A percentile compares a stretch with the other conserved stretches of the same genome.
Evolutionary conservation across 1,284 basidiomycete genomes (phyloP).

Genomic region (Phellinidium pouzarii): DNA sequence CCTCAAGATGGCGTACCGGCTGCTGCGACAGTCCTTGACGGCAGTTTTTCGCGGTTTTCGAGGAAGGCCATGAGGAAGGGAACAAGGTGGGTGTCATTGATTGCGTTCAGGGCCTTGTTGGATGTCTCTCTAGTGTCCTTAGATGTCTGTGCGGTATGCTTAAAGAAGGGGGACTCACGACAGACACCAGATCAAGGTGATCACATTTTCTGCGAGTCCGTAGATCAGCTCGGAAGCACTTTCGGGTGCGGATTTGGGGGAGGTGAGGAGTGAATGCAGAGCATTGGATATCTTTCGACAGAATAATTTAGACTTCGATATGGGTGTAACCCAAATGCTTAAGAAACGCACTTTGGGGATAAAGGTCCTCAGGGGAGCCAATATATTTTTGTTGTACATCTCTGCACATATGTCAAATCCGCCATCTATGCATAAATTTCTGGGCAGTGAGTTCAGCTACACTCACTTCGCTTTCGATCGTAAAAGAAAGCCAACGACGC

Average conservation of each 20-base stretch:
- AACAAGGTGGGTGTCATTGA: slow-evolving; percentile 71
- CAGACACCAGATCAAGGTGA: slow-evolving; percentile 88
- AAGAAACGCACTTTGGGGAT: slow-evolving; percentile 56
- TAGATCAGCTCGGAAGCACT: slow-evolving; percentile 73
- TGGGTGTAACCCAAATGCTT: not conserved
- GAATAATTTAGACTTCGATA: not conserved
- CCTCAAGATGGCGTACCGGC: slow-evolving; percentile 74
- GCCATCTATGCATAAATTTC: slow-evolving; percentile 90
- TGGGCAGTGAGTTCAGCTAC: slow-evolving; percentile 26
- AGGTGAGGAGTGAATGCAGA: slow-evolving; percentile 61
- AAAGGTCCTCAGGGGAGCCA: slow-evolving; percentile 67
- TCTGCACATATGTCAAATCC: slow-evolving; percentile 91
- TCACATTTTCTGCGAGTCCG: slow-evolving; percentile 84
- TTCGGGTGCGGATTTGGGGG: slow-evolving; percentile 53
- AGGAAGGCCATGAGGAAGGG: slow-evolving; percentile 85
- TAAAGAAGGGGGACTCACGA: slow-evolving; percentile 53
- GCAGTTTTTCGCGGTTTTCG: slow-evolving; percentile 57
- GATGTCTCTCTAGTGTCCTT: slow-evolving; percentile 72
- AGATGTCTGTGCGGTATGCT: slow-evolving; percentile 19
- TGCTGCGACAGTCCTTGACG: slow-evolving; percentile 64
- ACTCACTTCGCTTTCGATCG: not conserved
- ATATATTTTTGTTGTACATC: slow-evolving; percentile 93
- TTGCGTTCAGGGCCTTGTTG: slow-evolving; percentile 81
- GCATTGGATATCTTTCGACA: slow-evolving; percentile 62
- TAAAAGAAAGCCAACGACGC: slow-evolving; percentile 21